These are phyloP conservation scores for Emmonsia crescens DNA, from an alignment of 2,329 filamentous ascomycete genomes.

Conservation along the genomic window DNA sequence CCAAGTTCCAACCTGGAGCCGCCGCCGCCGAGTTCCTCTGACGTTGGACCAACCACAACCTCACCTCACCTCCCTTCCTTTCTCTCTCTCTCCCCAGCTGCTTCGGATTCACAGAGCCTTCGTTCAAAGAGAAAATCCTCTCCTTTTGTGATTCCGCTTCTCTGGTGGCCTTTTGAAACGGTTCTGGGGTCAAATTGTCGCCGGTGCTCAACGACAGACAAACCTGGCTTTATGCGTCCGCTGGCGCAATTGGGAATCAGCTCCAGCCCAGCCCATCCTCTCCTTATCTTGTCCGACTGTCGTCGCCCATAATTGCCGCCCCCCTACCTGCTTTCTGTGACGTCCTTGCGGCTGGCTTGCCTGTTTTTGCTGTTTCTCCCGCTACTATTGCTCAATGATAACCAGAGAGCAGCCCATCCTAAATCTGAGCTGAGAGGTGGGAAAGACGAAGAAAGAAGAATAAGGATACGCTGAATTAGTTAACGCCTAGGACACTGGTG, in stretches of 20 bases:
- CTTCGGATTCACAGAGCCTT: not conserved
- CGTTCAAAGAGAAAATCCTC: not conserved
- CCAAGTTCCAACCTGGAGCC: not conserved
- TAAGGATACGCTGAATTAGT: not conserved
- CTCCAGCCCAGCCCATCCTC: not conserved
- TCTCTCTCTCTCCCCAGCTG: not conserved
- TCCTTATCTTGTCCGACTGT: not conserved
- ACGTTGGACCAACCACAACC: slow-evolving; percentile 6
- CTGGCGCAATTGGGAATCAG: slow-evolving; percentile 3
- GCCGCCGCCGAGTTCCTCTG: slow-evolving; percentile 1
- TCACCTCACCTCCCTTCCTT: not conserved
- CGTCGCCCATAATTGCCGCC: slow-evolving; percentile 1
- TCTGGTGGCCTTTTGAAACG: not conserved
- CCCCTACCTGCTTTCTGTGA: not conserved
- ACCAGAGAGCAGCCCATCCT: not conserved
- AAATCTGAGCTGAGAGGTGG: not conserved
- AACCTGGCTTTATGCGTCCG: not conserved
- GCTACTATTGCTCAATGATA: not conserved
- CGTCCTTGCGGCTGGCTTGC: not conserved
- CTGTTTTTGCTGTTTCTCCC: not conserved
- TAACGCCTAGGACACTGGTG: not conserved
- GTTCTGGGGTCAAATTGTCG: not conserved
- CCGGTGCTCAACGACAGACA: not conserved
- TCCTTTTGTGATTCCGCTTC: not conserved
- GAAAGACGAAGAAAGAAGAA: not conserved